These are phyloP conservation scores for Malus sieversii DNA, from an alignment of 306 rosid genomes.

Conservation along the genomic window DNA sequence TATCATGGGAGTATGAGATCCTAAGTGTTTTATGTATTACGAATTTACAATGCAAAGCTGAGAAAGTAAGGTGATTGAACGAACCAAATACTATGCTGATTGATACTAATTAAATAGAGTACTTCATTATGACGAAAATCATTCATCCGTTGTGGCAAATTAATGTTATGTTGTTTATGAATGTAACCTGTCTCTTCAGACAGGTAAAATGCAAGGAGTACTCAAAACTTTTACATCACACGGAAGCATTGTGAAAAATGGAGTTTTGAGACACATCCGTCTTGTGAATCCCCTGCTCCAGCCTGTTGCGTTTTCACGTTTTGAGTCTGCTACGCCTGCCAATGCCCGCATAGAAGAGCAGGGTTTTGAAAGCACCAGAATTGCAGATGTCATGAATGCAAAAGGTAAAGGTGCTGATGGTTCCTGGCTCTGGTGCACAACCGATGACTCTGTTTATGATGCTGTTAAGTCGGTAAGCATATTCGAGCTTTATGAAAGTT, in stretches of 20 bases:
- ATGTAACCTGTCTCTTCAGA: conserved; percentile 7
- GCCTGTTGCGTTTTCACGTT: conserved; percentile 58
- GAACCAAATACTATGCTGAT: background rate
- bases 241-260: conserved; percentile 59
- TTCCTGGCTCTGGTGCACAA: conserved; percentile 99
- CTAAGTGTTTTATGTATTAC: background rate
- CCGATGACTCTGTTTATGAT: conserved; percentile 80
- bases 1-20: background rate
- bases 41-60: background rate
- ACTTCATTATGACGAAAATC: background rate
- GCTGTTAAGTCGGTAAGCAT: conserved; percentile 94
- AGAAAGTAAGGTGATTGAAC: background rate
- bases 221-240: conserved; percentile 47
- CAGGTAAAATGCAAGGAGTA: conserved; percentile 80
- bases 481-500: conserved; percentile 2
- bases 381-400: conserved; percentile 59
- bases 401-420: conserved; percentile 95
- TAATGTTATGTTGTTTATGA: background rate
- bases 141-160: background rate
- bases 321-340: conserved; percentile 46
- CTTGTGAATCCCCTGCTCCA: conserved; percentile 64
- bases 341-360: conserved; percentile 75
- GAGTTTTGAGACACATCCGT: conserved; percentile 71
- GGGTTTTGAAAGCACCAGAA: conserved; percentile 94
- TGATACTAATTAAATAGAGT: background rate